Conservation (phyloP, 805 yeast species). For the Sugiyamaella americana region DNA sequence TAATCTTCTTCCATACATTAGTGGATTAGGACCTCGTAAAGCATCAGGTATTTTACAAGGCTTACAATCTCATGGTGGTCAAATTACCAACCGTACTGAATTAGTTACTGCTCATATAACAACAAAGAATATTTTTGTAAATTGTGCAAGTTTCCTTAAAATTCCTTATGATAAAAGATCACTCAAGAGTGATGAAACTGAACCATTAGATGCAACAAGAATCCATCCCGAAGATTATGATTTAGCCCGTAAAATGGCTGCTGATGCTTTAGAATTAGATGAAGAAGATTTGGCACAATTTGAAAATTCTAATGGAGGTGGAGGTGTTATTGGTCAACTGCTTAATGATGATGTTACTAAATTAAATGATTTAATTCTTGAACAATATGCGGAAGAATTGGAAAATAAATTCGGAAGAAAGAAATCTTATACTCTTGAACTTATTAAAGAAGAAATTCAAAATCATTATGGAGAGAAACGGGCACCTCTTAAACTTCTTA, state of each 20-base stretch:
- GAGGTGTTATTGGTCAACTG: constrained; percentile 72
- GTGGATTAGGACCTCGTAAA: constrained; percentile 95
- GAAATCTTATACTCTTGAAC: constrained; percentile 70
- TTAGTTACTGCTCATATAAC: constrained; percentile 75
- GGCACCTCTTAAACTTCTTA: constrained; percentile 58
- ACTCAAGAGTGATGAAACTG: constrained; percentile 48
- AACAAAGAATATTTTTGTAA: constrained; percentile 76
- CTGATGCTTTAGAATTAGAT: constrained; percentile 92
- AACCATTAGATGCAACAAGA: constrained; percentile 86
- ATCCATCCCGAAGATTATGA: constrained; percentile 98
- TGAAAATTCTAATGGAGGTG: constrained; percentile 62
- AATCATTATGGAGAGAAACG: constrained; percentile 85
- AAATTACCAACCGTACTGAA: constrained; percentile 64
- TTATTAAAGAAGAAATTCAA: constrained; percentile 80
- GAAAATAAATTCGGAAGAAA: constrained; percentile 55
- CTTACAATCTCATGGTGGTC: constrained; percentile 63
- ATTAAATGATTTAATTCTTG: constrained; percentile 80
- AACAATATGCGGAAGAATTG: constrained; percentile 87
- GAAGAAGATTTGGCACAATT: constrained; percentile 84
- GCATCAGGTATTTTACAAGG: constrained; percentile 81
- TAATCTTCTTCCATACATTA: constrained; percentile 63
- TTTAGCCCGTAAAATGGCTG: constrained; percentile 93
- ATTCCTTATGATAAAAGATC: constrained; percentile 64
- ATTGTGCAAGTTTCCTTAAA: constrained; percentile 84
- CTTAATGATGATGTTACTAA: constrained; percentile 67